These are phyloP conservation scores for Trichoderma atroviride DNA, from an alignment of 2,329 filamentous ascomycete species.

Conservation along the genomic window DNA sequence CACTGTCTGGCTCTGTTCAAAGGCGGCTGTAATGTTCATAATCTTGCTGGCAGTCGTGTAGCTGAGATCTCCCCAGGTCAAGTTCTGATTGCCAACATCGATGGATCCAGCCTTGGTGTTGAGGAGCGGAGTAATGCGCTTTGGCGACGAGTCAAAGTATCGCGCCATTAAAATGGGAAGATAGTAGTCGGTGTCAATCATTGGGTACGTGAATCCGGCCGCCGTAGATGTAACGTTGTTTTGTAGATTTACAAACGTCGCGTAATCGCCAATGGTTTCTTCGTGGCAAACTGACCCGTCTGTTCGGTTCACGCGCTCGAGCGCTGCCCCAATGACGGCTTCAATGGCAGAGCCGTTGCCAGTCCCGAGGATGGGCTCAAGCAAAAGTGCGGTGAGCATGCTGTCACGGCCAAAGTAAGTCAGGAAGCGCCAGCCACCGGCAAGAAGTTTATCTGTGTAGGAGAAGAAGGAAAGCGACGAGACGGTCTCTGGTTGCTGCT, in stretches of 20 bases:
- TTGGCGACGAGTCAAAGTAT: constrained; percentile 52
- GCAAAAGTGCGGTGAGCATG: constrained; percentile 61
- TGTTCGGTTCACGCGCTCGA: constrained; percentile 62
- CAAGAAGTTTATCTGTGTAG: constrained; percentile 63
- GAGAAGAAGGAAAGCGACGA: constrained; percentile 64
- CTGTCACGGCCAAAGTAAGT: constrained; percentile 69
- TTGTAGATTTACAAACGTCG: constrained; percentile 60
- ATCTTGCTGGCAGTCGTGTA: constrained; percentile 60
- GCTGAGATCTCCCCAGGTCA: constrained; percentile 57
- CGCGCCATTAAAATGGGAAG: constrained; percentile 60
- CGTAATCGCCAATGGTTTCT: constrained; percentile 67
- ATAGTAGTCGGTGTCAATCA: constrained; percentile 66
- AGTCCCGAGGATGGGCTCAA: constrained; percentile 50
- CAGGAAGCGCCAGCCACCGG: constrained; percentile 67
- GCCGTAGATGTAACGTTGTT: constrained; percentile 55
- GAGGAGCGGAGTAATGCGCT: constrained; percentile 13
- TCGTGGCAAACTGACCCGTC: constrained; percentile 67
- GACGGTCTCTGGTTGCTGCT: constrained; percentile 49
- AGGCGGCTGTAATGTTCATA: constrained; percentile 57
- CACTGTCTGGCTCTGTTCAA: constrained; percentile 53
- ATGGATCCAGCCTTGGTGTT: constrained; percentile 44
- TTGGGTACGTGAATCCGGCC: constrained; percentile 60
- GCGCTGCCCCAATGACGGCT: constrained; percentile 61
- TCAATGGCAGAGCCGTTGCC: constrained; percentile 60
- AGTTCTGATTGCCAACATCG: constrained; percentile 52